Conservation (phyloP, 2,329 filamentous ascomycete species). For the Ascochyta fabae region DNA sequence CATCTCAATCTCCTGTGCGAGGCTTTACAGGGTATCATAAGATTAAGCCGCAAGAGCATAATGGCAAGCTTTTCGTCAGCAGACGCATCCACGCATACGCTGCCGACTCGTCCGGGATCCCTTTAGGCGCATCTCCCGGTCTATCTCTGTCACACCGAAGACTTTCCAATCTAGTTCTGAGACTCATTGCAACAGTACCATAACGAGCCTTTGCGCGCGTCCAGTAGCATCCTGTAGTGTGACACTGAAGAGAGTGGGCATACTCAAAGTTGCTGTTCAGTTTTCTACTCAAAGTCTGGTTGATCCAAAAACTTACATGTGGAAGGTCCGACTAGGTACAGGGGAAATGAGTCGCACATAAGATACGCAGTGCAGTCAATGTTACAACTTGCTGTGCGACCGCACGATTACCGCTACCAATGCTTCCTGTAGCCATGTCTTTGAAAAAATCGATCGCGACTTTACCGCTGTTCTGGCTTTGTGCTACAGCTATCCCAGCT, state of each 20-base stretch:
- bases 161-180: not conserved
- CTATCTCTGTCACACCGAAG: not conserved
- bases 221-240: not conserved
- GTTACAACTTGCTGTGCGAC: constrained; percentile 7
- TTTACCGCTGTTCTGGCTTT: constrained; percentile 29
- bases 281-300: not conserved
- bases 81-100: constrained; percentile 1
- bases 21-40: constrained; percentile 4
- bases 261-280: not conserved
- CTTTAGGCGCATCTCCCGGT: not conserved
- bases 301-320: not conserved
- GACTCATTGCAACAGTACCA: not conserved
- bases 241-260: not conserved
- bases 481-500: constrained; percentile 23
- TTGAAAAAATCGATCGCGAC: constrained; percentile 19
- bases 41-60: not conserved
- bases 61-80: constrained; percentile 5
- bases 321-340: not conserved
- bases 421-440: constrained; percentile 22
- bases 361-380: not conserved
- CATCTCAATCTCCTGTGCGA: constrained; percentile 7
- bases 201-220: not conserved
- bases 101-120: not conserved
- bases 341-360: not conserved
- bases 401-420: not conserved